Base-by-base conservation (phyloP, 768 basidiomycete genomes). In the Rhodotorula paludigena region DNA sequence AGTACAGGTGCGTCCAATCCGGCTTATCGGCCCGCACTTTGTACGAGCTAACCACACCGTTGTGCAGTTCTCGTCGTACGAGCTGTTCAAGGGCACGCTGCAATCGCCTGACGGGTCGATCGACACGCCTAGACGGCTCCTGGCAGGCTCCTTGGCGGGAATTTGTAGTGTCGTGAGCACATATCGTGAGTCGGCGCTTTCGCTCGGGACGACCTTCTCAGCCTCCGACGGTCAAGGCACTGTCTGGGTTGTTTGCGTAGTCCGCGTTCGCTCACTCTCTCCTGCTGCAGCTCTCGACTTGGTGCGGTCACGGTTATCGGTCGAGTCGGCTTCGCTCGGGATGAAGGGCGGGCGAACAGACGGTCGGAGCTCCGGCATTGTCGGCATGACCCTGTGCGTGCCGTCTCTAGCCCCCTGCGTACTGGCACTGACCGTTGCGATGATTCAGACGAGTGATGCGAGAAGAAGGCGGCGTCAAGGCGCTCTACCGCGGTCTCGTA, bases 401-500 rank as follows among this genome's bases (percentile, higher is more conserved):
- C 25, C 20, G 14, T 15, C 32, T 20, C 38, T 23, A 53, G 10
- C 14, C 36, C 20, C 14, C 1, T 16, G 5, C 18, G 20, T 41
- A 14, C 21, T 47, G 33, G 18, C 35, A 23, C 21, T 36, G 33
- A 12, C 38, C 28, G 12, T 53, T 15, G 30, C 9, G 33, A 20
- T 33, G 14, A 41, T 14, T 23, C 68, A 69, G 63, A 14, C n/a
- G 45, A 11, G 89, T 98, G 2, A 56, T 85, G 92, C 80, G 83
- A 85, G 93, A 94, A 74, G 94, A 98, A 78, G 94, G 94, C 38
- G 93, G 93, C 1, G 77, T 94, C 20, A 83, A 85, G 57, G 94
- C 86, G 10, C 80, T 99, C 56, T 82, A 98, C 77, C 85, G 92
- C 41, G 94, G 92, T 0, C 77, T 93, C 42, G 80, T 89, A 18